A percentile compares a stretch with the other conserved stretches of the same genome.
phyloP scores from a whole-genome alignment of 108 stramenopile species.

The Cyclotella sp. region DNA sequence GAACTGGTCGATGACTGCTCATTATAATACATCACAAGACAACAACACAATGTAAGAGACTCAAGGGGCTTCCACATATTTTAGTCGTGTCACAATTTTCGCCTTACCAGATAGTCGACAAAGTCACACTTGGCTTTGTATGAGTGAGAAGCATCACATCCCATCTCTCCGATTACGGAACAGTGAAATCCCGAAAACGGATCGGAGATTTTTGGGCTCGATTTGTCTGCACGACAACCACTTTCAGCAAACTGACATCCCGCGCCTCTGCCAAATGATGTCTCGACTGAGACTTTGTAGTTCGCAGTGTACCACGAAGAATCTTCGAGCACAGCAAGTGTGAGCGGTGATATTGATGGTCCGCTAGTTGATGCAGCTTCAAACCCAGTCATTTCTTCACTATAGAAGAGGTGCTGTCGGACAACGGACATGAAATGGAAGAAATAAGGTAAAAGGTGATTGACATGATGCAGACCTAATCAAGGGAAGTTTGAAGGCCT shows the following conservation, averaged over 20 bases:
- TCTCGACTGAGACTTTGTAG: constrained; percentile 40
- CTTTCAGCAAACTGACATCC: constrained; percentile 55
- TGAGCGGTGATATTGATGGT: constrained; percentile 43
- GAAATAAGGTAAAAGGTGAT: background rate
- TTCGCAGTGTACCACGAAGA: constrained; percentile 59
- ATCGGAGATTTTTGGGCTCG: background rate
- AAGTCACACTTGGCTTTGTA: constrained; percentile 49
- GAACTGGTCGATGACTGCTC: background rate
- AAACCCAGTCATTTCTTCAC: constrained; percentile 49
- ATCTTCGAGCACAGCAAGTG: constrained; percentile 56
- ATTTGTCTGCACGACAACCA: constrained; percentile 21
- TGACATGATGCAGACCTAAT: background rate
- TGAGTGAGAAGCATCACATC: constrained; percentile 46
- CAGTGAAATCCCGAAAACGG: constrained; percentile 39
- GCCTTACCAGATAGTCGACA: constrained; percentile 19
- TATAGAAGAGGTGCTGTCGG: constrained; percentile 44
- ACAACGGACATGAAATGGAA: background rate
- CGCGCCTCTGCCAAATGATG: constrained; percentile 47
- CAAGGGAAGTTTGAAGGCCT: too few relatives aligned
- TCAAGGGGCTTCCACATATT: too few relatives aligned
- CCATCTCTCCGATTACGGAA: constrained; percentile 30
- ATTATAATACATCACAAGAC: background rate
- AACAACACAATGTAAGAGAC: too few relatives aligned
- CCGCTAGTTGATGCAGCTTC: constrained; percentile 6
- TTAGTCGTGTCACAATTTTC: background rate